phyloP scores from a whole-genome alignment of 2,329 filamentous ascomycete species.

The Teratosphaeria gauchensis region DNA sequence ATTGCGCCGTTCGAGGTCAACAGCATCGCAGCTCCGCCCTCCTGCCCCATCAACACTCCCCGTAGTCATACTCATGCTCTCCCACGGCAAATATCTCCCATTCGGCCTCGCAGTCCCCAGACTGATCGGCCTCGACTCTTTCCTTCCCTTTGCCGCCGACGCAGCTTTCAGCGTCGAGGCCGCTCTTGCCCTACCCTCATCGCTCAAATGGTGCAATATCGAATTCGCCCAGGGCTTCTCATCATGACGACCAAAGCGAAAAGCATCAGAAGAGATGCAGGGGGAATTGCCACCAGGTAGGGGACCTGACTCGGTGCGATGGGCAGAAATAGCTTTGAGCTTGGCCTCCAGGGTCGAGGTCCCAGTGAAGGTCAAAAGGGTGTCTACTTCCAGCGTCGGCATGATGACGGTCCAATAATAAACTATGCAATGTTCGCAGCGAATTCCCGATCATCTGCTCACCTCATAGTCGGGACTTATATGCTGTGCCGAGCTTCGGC shows the following conservation, averaged over 20 bases:
- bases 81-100: slow-evolving; percentile 81
- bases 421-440: background rate
- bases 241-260: background rate
- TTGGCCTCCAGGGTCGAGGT: background rate
- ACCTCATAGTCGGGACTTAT: background rate
- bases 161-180: slow-evolving; percentile 59
- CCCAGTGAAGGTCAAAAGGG: background rate
- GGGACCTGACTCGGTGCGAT: background rate
- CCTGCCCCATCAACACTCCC: slow-evolving; percentile 58
- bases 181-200: slow-evolving; percentile 46
- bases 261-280: background rate
- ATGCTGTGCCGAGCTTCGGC: background rate
- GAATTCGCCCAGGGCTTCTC: background rate
- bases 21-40: slow-evolving; percentile 74
- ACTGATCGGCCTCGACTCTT: slow-evolving; percentile 76
- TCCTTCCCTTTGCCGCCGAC: slow-evolving; percentile 63
- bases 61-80: slow-evolving; percentile 64
- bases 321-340: background rate
- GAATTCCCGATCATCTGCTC: no score
- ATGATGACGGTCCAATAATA: background rate
- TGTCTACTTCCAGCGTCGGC: background rate
- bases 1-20: slow-evolving; percentile 44
- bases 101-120: slow-evolving; percentile 87
- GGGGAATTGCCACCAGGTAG: background rate
- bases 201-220: slow-evolving; percentile 26